Conservation (phyloP, 2,329 filamentous ascomycete genomes). For the Diaporthe eres region DNA sequence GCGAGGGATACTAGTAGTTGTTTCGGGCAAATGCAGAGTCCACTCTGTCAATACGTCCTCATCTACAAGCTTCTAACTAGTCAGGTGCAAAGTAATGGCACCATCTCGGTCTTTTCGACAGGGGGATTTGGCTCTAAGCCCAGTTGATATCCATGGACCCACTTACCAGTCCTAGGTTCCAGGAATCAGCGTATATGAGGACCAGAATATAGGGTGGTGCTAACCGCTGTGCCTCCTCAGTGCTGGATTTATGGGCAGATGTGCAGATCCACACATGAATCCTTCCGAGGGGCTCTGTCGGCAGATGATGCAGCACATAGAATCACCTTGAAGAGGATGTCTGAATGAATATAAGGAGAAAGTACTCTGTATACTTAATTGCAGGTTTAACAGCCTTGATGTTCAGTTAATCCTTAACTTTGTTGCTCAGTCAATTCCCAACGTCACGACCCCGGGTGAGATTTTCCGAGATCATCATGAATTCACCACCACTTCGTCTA, state of each 20-base stretch:
- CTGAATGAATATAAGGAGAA: not conserved
- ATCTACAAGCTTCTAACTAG: not conserved
- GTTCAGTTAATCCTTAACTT: not conserved
- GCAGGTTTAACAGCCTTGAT: not conserved
- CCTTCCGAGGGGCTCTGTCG: not conserved
- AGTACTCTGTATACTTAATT: not conserved
- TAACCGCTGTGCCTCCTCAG: not conserved
- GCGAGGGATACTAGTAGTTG: not conserved
- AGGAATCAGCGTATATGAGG: not conserved
- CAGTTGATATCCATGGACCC: not conserved
- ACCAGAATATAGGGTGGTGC: not conserved
- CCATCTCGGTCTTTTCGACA: not conserved
- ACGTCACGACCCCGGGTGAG: not conserved
- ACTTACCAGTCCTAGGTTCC: not conserved
- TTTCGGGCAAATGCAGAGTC: not conserved
- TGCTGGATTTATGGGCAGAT: slow-evolving; percentile 1
- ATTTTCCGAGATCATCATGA: not conserved
- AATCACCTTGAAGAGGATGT: too few relatives aligned
- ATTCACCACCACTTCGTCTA: not conserved
- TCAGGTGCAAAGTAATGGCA: not conserved
- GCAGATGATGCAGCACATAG: not conserved
- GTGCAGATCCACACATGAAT: not conserved
- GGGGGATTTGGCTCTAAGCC: slow-evolving; percentile 1
- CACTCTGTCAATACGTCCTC: not conserved
- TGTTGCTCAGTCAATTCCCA: not conserved